These are phyloP conservation scores for Ceriops decandra DNA, from an alignment of 345 rosid genomes.

Conservation along the genomic window DNA sequence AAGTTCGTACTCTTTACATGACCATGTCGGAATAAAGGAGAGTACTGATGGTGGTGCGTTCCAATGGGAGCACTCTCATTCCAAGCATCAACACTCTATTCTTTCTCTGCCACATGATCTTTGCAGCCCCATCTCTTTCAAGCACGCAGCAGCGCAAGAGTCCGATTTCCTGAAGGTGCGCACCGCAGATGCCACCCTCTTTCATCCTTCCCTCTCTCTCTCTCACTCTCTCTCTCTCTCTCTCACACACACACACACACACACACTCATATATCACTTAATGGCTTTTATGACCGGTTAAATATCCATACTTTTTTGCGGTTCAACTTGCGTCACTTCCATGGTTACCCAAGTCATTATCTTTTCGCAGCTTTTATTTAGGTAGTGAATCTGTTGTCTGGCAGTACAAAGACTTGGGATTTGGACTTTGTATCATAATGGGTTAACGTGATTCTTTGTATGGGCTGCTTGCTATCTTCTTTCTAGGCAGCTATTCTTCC, in stretches of 20 bases:
- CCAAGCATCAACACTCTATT: slow-evolving; percentile 12
- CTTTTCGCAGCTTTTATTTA: slow-evolving; percentile 17
- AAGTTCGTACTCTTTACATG: slow-evolving; percentile 36
- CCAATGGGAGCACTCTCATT: slow-evolving; percentile 31
- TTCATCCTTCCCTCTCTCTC: not conserved
- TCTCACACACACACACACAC: no score
- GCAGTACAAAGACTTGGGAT: not conserved
- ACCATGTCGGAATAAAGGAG: slow-evolving; percentile 32
- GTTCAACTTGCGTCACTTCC: slow-evolving; percentile 20
- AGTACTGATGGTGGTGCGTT: slow-evolving; percentile 35
- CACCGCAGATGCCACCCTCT: not conserved
- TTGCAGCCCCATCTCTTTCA: slow-evolving; percentile 14
- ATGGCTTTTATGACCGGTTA: no score
- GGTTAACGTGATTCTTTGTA: not conserved
- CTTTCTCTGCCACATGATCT: slow-evolving; percentile 27
- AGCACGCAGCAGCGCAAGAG: slow-evolving; percentile 22
- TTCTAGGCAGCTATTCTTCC: not conserved
- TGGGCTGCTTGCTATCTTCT: not conserved
- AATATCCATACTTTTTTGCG: slow-evolving; percentile 14
- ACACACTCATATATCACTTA: no score
- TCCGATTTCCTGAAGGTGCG: slow-evolving; percentile 47
- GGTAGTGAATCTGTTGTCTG: not conserved
- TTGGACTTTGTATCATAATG: not conserved
- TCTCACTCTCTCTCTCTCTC: not conserved
- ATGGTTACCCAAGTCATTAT: slow-evolving; percentile 16